These are phyloP conservation scores for Ophiostoma piceae DNA, from an alignment of 2,329 filamentous ascomycete genomes.

Conservation along the genomic window DNA sequence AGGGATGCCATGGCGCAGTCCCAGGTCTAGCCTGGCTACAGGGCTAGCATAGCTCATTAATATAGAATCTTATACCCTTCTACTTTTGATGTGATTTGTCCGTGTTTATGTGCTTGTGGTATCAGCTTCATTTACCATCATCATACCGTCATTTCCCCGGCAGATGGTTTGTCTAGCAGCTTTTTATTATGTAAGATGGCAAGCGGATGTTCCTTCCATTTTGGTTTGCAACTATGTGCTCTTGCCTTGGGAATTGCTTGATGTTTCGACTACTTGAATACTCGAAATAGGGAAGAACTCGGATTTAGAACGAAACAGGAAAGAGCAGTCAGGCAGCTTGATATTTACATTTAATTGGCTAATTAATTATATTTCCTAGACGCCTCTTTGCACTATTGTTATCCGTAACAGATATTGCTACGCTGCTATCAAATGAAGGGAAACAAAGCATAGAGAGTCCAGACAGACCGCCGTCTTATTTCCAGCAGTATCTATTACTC, in stretches of 20 bases:
- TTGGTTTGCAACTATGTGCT: not conserved
- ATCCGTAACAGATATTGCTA: not conserved
- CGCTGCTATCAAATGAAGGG: not conserved
- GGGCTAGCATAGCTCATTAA: not conserved
- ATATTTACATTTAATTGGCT: too few relatives aligned
- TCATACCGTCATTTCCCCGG: not conserved
- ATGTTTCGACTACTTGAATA: not conserved
- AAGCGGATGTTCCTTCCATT: not conserved
- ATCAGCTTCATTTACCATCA: not conserved
- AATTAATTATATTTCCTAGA: too few relatives aligned
- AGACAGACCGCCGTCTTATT: not conserved
- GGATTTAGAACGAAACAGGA: too few relatives aligned
- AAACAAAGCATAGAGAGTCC: not conserved
- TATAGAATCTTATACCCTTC: not conserved
- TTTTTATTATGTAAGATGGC: not conserved
- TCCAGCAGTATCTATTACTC: not conserved
- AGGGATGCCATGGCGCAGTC: not conserved
- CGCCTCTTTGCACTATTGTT: not conserved
- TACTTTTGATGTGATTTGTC: not conserved
- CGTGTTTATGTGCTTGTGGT: not conserved
- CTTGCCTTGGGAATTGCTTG: not conserved
- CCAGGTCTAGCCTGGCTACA: not conserved
- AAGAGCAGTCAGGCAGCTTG: too few relatives aligned
- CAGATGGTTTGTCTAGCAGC: not conserved
- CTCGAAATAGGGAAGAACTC: too few relatives aligned